Evolutionary conservation across 2,329 filamentous ascomycete genomes (phyloP), one percentile per base, ranked within the genome.

Genomic region (Aspergillus sp.): DNA sequence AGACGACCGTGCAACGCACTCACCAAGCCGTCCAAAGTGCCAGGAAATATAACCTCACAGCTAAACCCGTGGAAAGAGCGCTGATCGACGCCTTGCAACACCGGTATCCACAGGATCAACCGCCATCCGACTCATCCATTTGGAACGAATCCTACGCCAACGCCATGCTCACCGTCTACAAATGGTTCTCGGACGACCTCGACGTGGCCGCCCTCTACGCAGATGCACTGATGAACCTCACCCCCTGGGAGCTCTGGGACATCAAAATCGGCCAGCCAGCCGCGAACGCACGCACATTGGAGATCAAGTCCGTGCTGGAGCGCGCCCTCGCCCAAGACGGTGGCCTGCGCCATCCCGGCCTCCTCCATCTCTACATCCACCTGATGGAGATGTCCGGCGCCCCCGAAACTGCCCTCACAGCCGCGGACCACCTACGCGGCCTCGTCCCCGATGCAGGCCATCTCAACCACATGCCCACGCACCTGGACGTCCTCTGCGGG

Each of bases 351-450:
- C 89, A 94, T 61, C 85, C 88, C 0, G 88, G 88, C 0, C 69
- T 91, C 0, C 74, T 91, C 5, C 88, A 92, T 66, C 71, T 90
- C 29, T 91, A 91, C 67, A 88, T 91, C 36, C 88, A 91, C 60
- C 79, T 89, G 3, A 88, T 89, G 77, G 88, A 91, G 64, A 90
- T 90, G 88, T 90, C 87, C 0, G 72, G 76, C 0, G 78, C 75
- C 0, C 88, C 88, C 0, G 88, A 89, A 65, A 65, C 71, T 1
- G 88, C 85, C 1, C 67, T 89, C 14, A 73, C 79, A 0, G 76
- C 80, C 0, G 87, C 86, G 4, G 80, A 90, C 61, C 71, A 64
- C 19, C 76, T 91, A 10, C 83, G 87, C 19, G 78, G 76, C 9
- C 77, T 90, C 2, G 81, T 87, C 0, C 87, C 87, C 0, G 87